Evolutionary conservation across 208 protist species (phyloP), one percentile per base, ranked within the genome.

Genomic region (Herpetomonas tarakana): DNA sequence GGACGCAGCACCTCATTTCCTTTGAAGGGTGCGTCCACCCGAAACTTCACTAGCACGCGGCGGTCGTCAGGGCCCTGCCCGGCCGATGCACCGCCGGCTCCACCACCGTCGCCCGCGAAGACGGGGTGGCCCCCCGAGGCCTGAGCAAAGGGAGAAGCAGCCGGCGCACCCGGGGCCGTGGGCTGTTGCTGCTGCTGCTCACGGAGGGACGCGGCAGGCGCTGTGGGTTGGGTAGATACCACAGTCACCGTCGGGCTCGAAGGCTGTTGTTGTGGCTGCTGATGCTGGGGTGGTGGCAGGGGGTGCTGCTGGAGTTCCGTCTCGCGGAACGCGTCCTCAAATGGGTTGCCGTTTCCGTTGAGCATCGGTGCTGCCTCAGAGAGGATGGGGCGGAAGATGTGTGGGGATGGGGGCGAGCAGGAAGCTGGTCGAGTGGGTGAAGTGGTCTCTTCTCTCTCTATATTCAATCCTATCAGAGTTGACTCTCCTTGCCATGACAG

Each of bases 1-100:
- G 75, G 64, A 0, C 79, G 69, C 52, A 88, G 64, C 61, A 86
- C 30, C 47, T 87, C 75, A 26, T 74, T 79, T 4, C 81, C 71
- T 18, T 79, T 62, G 49, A 80, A 77, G 18, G 81, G 61, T 2
- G 60, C 46, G 7, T 81, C 76, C 6, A 89, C 80, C 1, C 54
- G 46, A 52, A 93, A 88, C 21, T 53, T 69, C 0, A 76, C 80
- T 4, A 89, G 66, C 35, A 50, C 39, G 25, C 59, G 18, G 45
- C 65, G 71, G 53, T 46, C 59, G 52, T 63, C 39, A 18, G 19
- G 28, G 14, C 22, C 30, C 51, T 51, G n/a, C 6, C 6, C 45
- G n/a, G 12, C n/a, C 45, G 45, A 21, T 24, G 45, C 45, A 19
- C 21, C n/a, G 19, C 25, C 35, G 38, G 3, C 18, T 24, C 11